Base-by-base conservation (phyloP, 2,329 filamentous ascomycete species). In the Neoarthrinium moseri region DNA sequence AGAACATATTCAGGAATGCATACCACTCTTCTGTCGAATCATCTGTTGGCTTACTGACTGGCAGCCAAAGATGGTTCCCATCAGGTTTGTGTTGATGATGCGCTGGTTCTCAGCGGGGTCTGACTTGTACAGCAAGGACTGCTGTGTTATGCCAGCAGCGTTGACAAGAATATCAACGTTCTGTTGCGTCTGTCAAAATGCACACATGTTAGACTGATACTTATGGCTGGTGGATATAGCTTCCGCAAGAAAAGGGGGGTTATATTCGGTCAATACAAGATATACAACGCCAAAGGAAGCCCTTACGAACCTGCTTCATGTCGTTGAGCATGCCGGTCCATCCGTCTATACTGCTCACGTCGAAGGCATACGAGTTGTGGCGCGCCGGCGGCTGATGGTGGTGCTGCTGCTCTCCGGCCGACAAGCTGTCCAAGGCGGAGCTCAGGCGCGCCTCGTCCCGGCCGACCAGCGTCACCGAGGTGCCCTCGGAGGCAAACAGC, bases 101-200 rank as follows among this genome's bases (percentile, higher is more conserved):
- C 70, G 55, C 2, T 80, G 69, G 18, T 90, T 71, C 3, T 76
- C 70, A 0, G 68, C 61, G 1, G 75, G 60, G 0, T 65, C 57
- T 1, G 79, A 81, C 8, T 74, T 70, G 35, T 80, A 68, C n/a
- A 94, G 74, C 1, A 89, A 70, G 0, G 75, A 78, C 11, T 75
- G 76, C 54, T 90, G 83, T 1, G 84, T 75, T 18, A 91, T 72
- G 8, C 90, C 91, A 0, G 90, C 90, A 21, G 87, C 87, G 60
- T 95, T 95, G 52, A 95, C 77, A 1, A 95, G 77, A 23, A 92
- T 71, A 56, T 81, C 74, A 7, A 56, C 38, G 6, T n/a, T 50
- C 43, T 52, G 34, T 55, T 62, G 50, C 20, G 44, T 41, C 34
- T 23, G 26, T n/a, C 12, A 10, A 22, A 6, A 27, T 4, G 11